A percentile compares a stretch with the other conserved stretches of the same genome.
These are phyloP conservation scores for Cutaneotrichosporon cutaneum DNA, from an alignment of 1,284 basidiomycete genomes.

Conservation along the genomic window DNA sequence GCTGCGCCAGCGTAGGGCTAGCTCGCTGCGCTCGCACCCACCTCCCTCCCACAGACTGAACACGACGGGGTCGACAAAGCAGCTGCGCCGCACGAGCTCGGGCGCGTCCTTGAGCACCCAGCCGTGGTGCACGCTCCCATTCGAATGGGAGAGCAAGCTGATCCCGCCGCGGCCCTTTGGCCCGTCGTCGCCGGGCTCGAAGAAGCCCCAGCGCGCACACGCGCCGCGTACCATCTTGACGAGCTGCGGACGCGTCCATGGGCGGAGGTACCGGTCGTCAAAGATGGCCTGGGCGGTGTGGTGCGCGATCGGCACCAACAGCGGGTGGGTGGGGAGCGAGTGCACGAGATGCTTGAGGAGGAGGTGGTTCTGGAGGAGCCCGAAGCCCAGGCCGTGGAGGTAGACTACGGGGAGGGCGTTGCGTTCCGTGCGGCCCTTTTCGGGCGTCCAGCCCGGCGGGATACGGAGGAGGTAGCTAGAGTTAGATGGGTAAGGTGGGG, in stretches of 20 bases:
- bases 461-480: conserved; percentile 70
- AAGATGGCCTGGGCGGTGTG: conserved; percentile 82
- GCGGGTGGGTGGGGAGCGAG: conserved; percentile 64
- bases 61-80: conserved; percentile 76
- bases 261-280: conserved; percentile 67
- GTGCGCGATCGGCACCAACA: conserved; percentile 76
- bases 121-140: conserved; percentile 55
- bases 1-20: background rate
- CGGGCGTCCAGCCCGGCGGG: conserved; percentile 64
- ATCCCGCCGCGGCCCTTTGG: conserved; percentile 57
- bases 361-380: conserved; percentile 58
- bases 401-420: conserved; percentile 72
- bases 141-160: conserved; percentile 81
- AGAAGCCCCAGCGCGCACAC: conserved; percentile 65
- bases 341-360: conserved; percentile 50
- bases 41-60: conserved; percentile 90
- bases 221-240: conserved; percentile 62
- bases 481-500: background rate
- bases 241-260: conserved; percentile 65
- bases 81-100: conserved; percentile 66
- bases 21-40: conserved; percentile 42
- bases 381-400: conserved; percentile 82
- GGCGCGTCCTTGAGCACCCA: conserved; percentile 72
- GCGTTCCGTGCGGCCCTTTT: conserved; percentile 34
- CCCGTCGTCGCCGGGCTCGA: conserved; percentile 26